phyloP scores from a whole-genome alignment of 2,329 filamentous ascomycete genomes.

The Hypoxylon sp. region DNA sequence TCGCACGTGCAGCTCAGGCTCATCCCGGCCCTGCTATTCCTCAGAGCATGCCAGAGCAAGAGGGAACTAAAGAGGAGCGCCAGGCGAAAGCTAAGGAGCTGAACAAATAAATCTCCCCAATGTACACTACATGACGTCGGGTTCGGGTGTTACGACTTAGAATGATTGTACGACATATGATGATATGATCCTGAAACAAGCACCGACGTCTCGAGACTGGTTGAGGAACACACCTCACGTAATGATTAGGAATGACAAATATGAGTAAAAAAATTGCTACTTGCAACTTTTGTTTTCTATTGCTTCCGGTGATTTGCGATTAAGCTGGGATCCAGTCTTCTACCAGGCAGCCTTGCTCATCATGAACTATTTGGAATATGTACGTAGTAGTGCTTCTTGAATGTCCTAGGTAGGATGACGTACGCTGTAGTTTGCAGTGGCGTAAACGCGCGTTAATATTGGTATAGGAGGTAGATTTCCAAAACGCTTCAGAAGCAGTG shows the following conservation, averaged over 20 bases:
- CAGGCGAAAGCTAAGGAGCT: slow-evolving; percentile 74
- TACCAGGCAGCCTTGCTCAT: slow-evolving; percentile 5
- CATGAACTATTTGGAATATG: not conserved
- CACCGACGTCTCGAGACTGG: slow-evolving; percentile 19
- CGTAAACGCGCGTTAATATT: slow-evolving; percentile 10
- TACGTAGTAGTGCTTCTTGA: slow-evolving; percentile 5
- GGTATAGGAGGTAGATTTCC: not conserved
- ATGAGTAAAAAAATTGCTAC: slow-evolving; percentile 16
- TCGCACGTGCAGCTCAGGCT: slow-evolving; percentile 65
- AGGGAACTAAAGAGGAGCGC: slow-evolving; percentile 78
- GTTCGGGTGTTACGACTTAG: slow-evolving; percentile 4
- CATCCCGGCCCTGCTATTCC: slow-evolving; percentile 71
- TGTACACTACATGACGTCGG: not conserved
- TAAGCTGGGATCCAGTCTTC: slow-evolving; percentile 1
- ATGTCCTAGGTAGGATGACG: slow-evolving; percentile 28
- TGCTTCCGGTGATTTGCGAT: not conserved
- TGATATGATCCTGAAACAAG: slow-evolving; percentile 27
- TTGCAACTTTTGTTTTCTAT: not conserved
- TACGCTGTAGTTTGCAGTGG: slow-evolving; percentile 27
- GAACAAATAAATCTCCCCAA: slow-evolving; percentile 66
- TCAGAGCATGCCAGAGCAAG: slow-evolving; percentile 67
- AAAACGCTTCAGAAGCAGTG: not conserved
- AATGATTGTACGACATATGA: slow-evolving; percentile 18
- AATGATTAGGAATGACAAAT: slow-evolving; percentile 25
- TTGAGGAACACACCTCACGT: slow-evolving; percentile 20